Base-by-base conservation (phyloP, 2,329 filamentous ascomycete genomes). In the Colletotrichum gigasporum region DNA sequence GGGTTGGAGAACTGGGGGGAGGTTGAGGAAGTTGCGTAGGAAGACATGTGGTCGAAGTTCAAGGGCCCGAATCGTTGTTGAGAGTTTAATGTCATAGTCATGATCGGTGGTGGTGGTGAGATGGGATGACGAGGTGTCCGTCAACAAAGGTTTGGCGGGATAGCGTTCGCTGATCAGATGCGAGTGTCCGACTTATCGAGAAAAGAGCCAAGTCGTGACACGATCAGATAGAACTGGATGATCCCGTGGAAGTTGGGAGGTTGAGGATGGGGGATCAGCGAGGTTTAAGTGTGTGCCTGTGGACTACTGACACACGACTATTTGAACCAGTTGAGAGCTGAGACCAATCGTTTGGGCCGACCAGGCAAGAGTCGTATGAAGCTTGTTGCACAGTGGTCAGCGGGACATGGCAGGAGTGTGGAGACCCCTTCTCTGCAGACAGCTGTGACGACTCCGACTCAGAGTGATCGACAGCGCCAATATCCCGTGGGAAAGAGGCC, bases 81-180 rank as follows among this genome's bases (percentile, higher is more conserved):
- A 74, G 89, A 89, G 82, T 97, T 93, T 83, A 97, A 88, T 79
- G 94, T 92, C 93, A 97, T 97, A 82, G 93, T 96, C 94, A 97
- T 97, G 79, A 79, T 88, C 81, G 70, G 20, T 51, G 18, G 30
- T 66, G 48, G 45, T 47, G 45, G n/a, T 63, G 47, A 53, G 61
- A 57, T 63, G 58, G 39, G 54, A 53, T 50, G 67, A 58, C 57
- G 59, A 65, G 32, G 42, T 47, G 44, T 44, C 51, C 63, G 63
- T 55, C 66, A 44, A 67, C 63, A 66, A 66, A 71, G 71, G 54
- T 71, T 66, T 52, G 69, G 65, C 66, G 69, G 39, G 18, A 60
- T 74, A 69, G 69, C 51, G 55, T 73, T 79, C 78, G 82, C 77
- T 85, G 83, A 85, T 86, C 82, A 82, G 77, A 81, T 81, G 81